Evolutionary conservation across 2,329 filamentous ascomycete genomes (phyloP).

Genomic region (Biscogniauxia sp.): DNA sequence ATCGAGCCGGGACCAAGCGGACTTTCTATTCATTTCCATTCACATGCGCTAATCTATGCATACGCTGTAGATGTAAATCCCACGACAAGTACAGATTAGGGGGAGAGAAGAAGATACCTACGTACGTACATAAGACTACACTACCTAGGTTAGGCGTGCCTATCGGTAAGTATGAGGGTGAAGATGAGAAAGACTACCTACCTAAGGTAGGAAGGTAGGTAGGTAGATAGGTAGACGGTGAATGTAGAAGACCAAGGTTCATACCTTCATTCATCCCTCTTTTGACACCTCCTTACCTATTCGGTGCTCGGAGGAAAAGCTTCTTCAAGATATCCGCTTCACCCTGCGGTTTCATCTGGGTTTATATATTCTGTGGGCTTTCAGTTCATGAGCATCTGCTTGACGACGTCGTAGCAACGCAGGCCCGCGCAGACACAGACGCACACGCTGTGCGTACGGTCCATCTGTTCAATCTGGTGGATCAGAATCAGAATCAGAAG

Average conservation of each 20-base stretch:
- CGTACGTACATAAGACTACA: no score
- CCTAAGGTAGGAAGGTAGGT: no score
- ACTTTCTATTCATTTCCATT: not conserved
- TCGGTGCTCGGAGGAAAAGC: not conserved
- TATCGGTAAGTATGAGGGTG: not conserved
- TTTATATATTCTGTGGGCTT: not conserved
- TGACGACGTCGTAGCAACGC: not conserved
- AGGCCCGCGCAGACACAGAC: not conserved
- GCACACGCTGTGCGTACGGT: not conserved
- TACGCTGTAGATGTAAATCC: not conserved
- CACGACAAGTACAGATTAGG: not conserved
- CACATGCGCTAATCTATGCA: not conserved
- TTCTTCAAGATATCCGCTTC: not conserved
- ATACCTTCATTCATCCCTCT: no score
- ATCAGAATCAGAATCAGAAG: not conserved
- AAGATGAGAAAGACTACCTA: not conserved
- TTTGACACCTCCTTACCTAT: not conserved
- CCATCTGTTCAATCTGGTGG: not conserved
- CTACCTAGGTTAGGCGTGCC: no score
- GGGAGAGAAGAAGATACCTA: not conserved
- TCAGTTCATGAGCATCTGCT: not conserved
- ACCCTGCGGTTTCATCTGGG: not conserved
- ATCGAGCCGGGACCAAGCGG: conserved; percentile 7
- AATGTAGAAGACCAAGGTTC: not conserved
- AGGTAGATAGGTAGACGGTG: not conserved